These are phyloP conservation scores for Conidiobolus incongruus DNA, from an alignment of 371 early-diverging fungal species.

Conservation along the genomic window DNA sequence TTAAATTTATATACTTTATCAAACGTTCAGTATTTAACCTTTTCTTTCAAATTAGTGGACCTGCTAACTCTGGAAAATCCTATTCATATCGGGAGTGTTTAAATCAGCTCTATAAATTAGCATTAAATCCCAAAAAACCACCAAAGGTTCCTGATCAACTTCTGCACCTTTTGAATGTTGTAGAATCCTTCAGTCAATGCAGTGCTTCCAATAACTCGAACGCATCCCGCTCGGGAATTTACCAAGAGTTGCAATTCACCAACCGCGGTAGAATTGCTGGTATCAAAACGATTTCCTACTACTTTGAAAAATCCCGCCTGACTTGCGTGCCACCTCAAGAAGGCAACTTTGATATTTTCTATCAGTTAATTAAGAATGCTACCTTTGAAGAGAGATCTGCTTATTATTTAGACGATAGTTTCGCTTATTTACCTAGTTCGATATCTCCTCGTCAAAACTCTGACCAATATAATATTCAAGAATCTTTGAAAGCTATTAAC, in stretches of 20 bases:
- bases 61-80: no score
- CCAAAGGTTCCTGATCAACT: not conserved
- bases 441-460: slow-evolving; percentile 18
- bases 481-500: slow-evolving; percentile 52
- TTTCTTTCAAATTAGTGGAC: no score
- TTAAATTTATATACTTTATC: no score
- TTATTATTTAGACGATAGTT: slow-evolving; percentile 16
- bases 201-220: slow-evolving; percentile 38
- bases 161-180: slow-evolving; percentile 21
- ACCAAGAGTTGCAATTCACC: slow-evolving; percentile 69
- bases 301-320: slow-evolving; percentile 63
- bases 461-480: slow-evolving; percentile 37
- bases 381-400: slow-evolving; percentile 14
- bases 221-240: slow-evolving; percentile 50
- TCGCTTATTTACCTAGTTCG: slow-evolving; percentile 11
- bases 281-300: slow-evolving; percentile 59
- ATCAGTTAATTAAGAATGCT: slow-evolving; percentile 41
- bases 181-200: slow-evolving; percentile 60
- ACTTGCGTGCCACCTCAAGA: slow-evolving; percentile 33
- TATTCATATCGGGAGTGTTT: no score
- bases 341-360: slow-evolving; percentile 76
- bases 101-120: no score
- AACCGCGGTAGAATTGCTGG: slow-evolving; percentile 72
- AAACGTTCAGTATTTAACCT: no score
- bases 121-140: slow-evolving; percentile 1